Base-by-base conservation (phyloP, 176 grass and related monocot genomes). In the Poa pratensis region DNA sequence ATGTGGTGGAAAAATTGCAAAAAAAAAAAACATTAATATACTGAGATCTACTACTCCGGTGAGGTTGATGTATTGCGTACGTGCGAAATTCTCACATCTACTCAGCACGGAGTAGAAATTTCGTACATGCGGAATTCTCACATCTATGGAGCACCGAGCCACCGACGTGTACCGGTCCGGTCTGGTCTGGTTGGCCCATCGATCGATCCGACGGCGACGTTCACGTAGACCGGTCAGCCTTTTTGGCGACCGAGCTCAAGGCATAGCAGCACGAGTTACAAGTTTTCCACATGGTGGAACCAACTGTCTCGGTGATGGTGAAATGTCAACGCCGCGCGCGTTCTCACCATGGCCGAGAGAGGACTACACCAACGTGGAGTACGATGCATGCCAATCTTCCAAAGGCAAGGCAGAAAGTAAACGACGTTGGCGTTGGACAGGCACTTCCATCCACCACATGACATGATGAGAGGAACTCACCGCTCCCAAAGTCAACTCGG, bases 251-350 rank as follows among this genome's bases (percentile, higher is more conserved):
- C 24, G 23, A 34, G 28, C 39, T 69, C n/a, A 24, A 18, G 13
- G n/a, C 22, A 10, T 45, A 6, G 40, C n/a, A 80, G 22, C 88
- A 78, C 64, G 73, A 81, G 50, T 10, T 10, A 15, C 55, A 49
- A 59, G 55, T 73, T 90, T 69, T 82, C 19, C 84, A 58, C 80
- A 75, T 90, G 84, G 67, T 19, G 9, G n/a, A 63, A 12, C 5
- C 34, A 6, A 82, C 66, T 28, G 5, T 74, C 71, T 19, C 5
- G 75, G 35, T 15, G 80, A 83, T 23, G 7, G 75, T 67, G 89
- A 87, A 39, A 80, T 58, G 84, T 90, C 89, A 87, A 68, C 40
- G 67, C 84, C n/a, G 16, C 58, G 58, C 17, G 80, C 75, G 80
- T 87, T 73, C 69, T 37, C 76, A 80, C 69, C 54, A 2, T n/a